These are phyloP conservation scores for Echinosophora koreensis DNA, from an alignment of 306 rosid genomes.

Conservation along the genomic window DNA sequence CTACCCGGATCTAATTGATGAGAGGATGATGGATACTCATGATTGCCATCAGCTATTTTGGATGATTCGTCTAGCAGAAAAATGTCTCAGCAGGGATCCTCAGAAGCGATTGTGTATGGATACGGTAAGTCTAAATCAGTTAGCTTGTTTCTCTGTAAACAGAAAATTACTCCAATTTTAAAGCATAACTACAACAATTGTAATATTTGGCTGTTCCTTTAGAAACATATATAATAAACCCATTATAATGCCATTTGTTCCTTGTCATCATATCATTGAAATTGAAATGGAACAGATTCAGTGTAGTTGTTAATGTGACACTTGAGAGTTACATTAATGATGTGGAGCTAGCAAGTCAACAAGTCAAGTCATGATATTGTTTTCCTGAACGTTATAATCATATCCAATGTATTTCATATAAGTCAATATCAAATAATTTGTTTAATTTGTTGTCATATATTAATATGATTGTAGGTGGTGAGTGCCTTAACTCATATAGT, in stretches of 20 bases:
- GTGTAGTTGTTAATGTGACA: too few relatives aligned
- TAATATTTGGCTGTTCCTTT: too few relatives aligned
- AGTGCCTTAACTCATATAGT: constrained; percentile 51
- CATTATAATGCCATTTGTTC: too few relatives aligned
- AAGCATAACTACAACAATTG: not conserved
- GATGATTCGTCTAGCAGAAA: constrained; percentile 61
- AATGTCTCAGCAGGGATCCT: constrained; percentile 65
- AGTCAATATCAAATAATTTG: not conserved
- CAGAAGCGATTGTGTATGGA: constrained; percentile 58
- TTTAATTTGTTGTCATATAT: not conserved
- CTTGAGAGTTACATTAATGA: too few relatives aligned
- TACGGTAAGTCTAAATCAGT: constrained; percentile 34
- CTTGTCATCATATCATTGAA: too few relatives aligned
- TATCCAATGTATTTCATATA: not conserved
- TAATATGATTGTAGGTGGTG: constrained; percentile 60
- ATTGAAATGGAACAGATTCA: too few relatives aligned
- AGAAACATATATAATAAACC: too few relatives aligned
- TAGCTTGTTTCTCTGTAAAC: not conserved
- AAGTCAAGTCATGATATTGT: not conserved
- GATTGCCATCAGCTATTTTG: constrained; percentile 67
- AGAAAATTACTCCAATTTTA: not conserved
- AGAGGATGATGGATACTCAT: constrained; percentile 55
- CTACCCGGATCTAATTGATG: constrained; percentile 59
- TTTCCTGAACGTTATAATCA: not conserved
- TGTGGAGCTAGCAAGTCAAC: too few relatives aligned